These are phyloP conservation scores for Mycena leptocephala DNA, from an alignment of 768 basidiomycete genomes.

Conservation along the genomic window DNA sequence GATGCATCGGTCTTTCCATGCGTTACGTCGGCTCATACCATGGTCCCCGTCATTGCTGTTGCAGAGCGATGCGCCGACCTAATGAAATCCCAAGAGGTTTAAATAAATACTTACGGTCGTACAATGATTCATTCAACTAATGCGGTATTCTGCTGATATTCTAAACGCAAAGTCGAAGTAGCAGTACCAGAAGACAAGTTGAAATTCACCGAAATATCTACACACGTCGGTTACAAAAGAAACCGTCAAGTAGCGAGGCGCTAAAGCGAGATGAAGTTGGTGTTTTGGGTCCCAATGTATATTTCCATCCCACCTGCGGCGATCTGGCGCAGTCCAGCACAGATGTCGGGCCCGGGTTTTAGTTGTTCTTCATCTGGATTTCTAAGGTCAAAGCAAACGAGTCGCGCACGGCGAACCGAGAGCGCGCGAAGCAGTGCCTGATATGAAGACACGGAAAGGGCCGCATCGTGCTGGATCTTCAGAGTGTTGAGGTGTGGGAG, in stretches of 20 bases:
- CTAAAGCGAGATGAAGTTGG: no score
- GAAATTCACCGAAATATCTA: no score
- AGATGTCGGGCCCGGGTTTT: neutral
- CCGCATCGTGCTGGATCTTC: neutral
- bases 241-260: no score
- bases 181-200: no score
- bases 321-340: neutral
- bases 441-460: neutral
- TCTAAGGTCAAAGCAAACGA: neutral
- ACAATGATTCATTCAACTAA: no score
- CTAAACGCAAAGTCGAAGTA: no score
- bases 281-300: neutral
- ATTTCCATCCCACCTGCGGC: neutral
- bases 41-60: slow-evolving; percentile 47
- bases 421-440: neutral
- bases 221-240: no score
- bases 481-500: neutral
- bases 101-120: no score
- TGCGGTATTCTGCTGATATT: no score
- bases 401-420: neutral
- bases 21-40: slow-evolving; percentile 47
- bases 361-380: neutral
- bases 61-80: slow-evolving; percentile 55
- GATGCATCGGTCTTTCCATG: slow-evolving; percentile 52
- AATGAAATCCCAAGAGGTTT: slow-evolving; percentile 26